Conservation (phyloP, 2,329 filamentous ascomycete genomes). For the Zymoseptoria brevis region DNA sequence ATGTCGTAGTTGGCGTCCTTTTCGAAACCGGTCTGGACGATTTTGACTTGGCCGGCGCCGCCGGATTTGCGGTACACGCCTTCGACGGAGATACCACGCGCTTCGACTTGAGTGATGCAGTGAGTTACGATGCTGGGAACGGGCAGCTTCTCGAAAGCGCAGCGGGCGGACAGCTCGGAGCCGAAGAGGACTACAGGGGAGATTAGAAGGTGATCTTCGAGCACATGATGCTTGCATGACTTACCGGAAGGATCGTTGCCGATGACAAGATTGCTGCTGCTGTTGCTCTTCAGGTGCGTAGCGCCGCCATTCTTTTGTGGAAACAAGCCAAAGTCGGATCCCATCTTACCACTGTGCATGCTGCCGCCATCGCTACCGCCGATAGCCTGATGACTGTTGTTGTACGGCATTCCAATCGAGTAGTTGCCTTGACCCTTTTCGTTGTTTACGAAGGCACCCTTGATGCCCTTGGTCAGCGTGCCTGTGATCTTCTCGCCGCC, state of each 20-base stretch:
- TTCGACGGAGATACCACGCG: conserved; percentile 93
- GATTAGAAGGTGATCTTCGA: conserved; percentile 13
- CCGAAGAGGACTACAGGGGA: conserved; percentile 60
- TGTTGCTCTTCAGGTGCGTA: conserved; percentile 37
- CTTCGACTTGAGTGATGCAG: conserved; percentile 93
- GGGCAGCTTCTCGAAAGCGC: conserved; percentile 79
- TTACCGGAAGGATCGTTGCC: conserved; percentile 29
- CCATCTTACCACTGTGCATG: conserved; percentile 14
- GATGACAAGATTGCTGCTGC: conserved; percentile 34
- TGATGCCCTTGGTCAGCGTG: conserved; percentile 87
- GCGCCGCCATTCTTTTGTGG: conserved; percentile 28
- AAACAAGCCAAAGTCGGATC: conserved; percentile 26
- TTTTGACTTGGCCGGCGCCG: conserved; percentile 81
- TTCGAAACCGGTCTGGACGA: conserved; percentile 86
- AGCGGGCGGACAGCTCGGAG: conserved; percentile 75
- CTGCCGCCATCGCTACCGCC: conserved; percentile 26
- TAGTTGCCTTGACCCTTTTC: conserved; percentile 20
- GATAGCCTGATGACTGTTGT: conserved; percentile 24
- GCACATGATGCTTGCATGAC: conserved; percentile 4
- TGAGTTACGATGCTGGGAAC: conserved; percentile 86
- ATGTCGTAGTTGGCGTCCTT: conserved; percentile 72
- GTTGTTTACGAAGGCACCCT: conserved; percentile 67
- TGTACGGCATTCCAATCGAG: conserved; percentile 28
- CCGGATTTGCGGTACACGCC: conserved; percentile 98
- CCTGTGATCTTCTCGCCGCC: conserved; percentile 89